Base-by-base conservation (phyloP, 768 basidiomycete genomes). In the Tubosaeta brunneosetosa region DNA sequence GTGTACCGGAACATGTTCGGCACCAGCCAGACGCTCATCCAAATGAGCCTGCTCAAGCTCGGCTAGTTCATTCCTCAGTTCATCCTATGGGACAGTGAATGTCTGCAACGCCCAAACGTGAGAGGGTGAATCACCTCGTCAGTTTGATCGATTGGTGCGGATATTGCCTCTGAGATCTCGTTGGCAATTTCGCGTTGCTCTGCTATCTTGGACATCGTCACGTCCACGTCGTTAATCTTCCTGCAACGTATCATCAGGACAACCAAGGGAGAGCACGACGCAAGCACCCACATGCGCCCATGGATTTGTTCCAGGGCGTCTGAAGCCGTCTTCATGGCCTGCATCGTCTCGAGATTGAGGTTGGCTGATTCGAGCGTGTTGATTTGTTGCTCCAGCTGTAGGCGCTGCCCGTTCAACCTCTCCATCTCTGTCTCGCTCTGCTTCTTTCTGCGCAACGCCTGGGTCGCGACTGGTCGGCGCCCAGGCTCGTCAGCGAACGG, bases 301-400 rank as follows among this genome's bases (percentile, higher is more conserved):
- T 98, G 95, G 49, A 98, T 97, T 44, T 82, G 79, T 71, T 86
- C 87, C 69, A 98, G 81, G 26, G 88, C 97, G 55, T 86, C 84
- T 0, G 93, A 81, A 34, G 90, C 95, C 70, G 89, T 88, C 87
- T 94, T 97, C 91, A 99, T 97, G 26, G 90, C 94, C 19, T 82
- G 77, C 89, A 99, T 92, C 13, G 94, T 97, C 78, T 97, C 94
- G 64, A 89, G 86, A 69, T 99, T 98, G 71, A 98, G 80, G 74
- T 97, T 98, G 42, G 97, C 97, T 14, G 90, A 91, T 71, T 98
- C 97, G 42, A 98, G 81, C 17, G 95, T 95, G 73, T 94, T 94
- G 53, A 98, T 87, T 74, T 98, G 95, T 70, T 90, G 86, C 74
- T 97, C 95, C 29, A 99, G 80, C 63, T 97, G 95, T 67, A 97